Percentiles rank a stretch among this genome's conserved stretches.
phyloP scores from a whole-genome alignment of 1,284 basidiomycete species.

The Binderoboletus segoi region DNA sequence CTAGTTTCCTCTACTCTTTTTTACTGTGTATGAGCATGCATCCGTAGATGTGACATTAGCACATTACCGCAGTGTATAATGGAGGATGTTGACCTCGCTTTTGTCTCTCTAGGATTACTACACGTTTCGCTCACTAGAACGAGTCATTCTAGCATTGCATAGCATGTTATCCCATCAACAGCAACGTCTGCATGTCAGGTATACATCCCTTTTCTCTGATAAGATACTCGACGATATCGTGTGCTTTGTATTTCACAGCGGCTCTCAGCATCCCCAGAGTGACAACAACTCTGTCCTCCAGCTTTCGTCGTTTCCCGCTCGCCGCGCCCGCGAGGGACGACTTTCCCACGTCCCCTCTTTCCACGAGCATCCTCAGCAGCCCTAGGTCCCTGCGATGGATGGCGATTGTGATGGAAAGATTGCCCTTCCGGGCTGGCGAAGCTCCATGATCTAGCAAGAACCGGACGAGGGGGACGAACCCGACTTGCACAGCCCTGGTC shows the following conservation, averaged over 20 bases:
- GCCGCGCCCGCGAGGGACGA: conserved; percentile 9
- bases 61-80: conserved; percentile 18
- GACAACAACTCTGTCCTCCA: conserved; percentile 62
- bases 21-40: conserved; percentile 17
- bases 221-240: conserved; percentile 74
- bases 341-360: conserved; percentile 44
- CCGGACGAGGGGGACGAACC: conserved; percentile 62
- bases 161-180: conserved; percentile 47
- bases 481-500: conserved; percentile 69
- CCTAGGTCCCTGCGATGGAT: conserved; percentile 68
- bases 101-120: conserved; percentile 3
- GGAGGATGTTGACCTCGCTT: conserved; percentile 10
- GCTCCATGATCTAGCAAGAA: conserved; percentile 76
- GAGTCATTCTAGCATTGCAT: neutral
- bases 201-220: conserved; percentile 74
- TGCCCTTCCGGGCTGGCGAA: conserved; percentile 60
- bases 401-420: conserved; percentile 72
- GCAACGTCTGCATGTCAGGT: conserved; percentile 69
- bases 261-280: conserved; percentile 60
- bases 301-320: conserved; percentile 50
- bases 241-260: conserved; percentile 64
- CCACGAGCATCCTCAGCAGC: conserved; percentile 75
- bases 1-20: conserved; percentile 9
- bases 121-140: neutral
- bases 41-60: conserved; percentile 31